Percentiles rank a stretch among this genome's conserved stretches.
phyloP scores from a whole-genome alignment of 495 filamentous ascomycete genomes.

The Lasiosphaeria ovina region DNA sequence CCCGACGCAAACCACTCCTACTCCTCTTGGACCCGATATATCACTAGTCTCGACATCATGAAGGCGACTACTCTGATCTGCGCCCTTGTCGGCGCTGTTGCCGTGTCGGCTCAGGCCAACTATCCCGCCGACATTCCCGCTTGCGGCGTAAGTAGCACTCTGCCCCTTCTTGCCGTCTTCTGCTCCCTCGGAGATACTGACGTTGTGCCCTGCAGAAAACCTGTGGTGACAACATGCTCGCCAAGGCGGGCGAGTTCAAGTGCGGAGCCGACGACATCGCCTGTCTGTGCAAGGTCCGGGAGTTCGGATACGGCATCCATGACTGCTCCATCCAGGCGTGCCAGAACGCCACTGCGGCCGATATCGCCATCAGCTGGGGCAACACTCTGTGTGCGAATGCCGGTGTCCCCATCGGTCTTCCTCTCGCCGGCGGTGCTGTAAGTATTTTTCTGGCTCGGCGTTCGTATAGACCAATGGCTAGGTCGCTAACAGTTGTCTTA shows the following conservation, averaged over 20 bases:
- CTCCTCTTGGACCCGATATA: slow-evolving; percentile 7
- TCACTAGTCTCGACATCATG: slow-evolving; percentile 27
- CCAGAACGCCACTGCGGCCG: slow-evolving; percentile 32
- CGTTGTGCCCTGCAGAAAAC: slow-evolving; percentile 49
- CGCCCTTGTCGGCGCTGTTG: slow-evolving; percentile 28
- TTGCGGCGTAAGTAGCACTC: slow-evolving; percentile 42
- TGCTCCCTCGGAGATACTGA: slow-evolving; percentile 13
- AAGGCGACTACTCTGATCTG: slow-evolving; percentile 36
- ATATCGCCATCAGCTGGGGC: slow-evolving; percentile 34
- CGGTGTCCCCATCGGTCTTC: slow-evolving; percentile 11
- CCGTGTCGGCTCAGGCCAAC: slow-evolving; percentile 27
- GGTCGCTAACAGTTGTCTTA: neutral
- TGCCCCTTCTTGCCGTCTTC: too few species aligned
- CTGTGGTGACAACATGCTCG: slow-evolving; percentile 73
- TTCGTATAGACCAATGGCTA: neutral
- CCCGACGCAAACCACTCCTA: neutral
- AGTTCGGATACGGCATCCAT: slow-evolving; percentile 74
- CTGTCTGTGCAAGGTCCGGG: slow-evolving; percentile 67
- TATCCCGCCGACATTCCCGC: slow-evolving; percentile 29
- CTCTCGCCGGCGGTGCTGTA: slow-evolving; percentile 29
- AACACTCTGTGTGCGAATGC: slow-evolving; percentile 33
- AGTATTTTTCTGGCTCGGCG: neutral
- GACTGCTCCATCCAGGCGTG: slow-evolving; percentile 76
- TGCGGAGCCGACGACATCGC: slow-evolving; percentile 53
- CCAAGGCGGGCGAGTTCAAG: slow-evolving; percentile 56